Conservation (phyloP, 139 green algal genomes). For the Ettlia oleoabundans region DNA sequence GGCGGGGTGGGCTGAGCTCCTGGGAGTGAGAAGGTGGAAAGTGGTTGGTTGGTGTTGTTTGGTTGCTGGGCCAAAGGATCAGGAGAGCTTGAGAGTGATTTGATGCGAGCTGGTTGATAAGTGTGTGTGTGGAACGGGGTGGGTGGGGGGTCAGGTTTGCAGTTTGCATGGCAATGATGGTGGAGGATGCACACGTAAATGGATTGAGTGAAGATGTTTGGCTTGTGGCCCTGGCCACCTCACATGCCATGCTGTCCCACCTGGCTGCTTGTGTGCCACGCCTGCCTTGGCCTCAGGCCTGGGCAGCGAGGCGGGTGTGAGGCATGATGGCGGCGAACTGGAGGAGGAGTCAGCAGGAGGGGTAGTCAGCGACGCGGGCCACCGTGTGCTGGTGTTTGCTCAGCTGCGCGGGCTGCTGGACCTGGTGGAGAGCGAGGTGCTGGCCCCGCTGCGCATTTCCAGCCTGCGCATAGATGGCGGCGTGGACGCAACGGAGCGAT, state of each 20-base stretch:
- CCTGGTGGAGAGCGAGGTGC: constrained; percentile 82
- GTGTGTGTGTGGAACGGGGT: no score
- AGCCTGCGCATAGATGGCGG: constrained; percentile 92
- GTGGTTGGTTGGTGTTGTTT: no score
- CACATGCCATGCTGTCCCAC: neutral
- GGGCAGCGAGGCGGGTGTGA: constrained; percentile 25
- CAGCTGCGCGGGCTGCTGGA: constrained; percentile 93
- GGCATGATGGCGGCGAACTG: neutral
- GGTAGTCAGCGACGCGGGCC: constrained; percentile 37
- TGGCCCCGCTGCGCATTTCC: constrained; percentile 70
- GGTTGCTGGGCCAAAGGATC: no score
- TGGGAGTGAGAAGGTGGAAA: no score
- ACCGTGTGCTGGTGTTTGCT: constrained; percentile 96
- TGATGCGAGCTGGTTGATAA: no score
- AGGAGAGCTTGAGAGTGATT: no score
- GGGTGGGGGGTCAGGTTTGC: neutral
- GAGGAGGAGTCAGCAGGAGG: neutral
- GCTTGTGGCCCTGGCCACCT: no score
- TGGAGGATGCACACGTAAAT: no score
- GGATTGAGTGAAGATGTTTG: no score
- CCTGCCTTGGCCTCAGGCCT: constrained; percentile 54
- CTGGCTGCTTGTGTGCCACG: neutral
- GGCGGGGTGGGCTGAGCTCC: no score
- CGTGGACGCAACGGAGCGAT: constrained; percentile 78
- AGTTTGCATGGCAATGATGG: no score